Base-by-base conservation (phyloP, 768 basidiomycete species). In the Phylloporus rhodoxanthus region DNA sequence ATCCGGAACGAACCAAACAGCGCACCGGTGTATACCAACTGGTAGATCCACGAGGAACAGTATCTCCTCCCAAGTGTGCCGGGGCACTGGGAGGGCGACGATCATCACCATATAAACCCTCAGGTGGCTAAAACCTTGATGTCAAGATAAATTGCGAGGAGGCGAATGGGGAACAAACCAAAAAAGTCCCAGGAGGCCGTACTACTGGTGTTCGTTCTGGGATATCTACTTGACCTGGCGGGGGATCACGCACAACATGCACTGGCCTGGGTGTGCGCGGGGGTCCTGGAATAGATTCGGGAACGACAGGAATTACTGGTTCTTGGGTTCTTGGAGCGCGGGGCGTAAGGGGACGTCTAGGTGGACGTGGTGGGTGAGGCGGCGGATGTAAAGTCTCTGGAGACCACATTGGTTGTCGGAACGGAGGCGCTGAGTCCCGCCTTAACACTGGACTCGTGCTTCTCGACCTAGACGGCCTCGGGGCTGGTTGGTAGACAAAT, bases 401-500 rank as follows among this genome's bases (percentile, higher is more conserved):
- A 1, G 50, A 55, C 45, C 55, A 69, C 1, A 38, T 47, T 10
- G 51, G 55, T 15, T 59, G 54, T 17, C 65, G 68, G 37, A 58
- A 52, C 9, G 64, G 63, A 8, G 72, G 69, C 2, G 58, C 58
- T 0, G 61, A 55, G 9, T 54, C 51, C 30, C 55, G 48, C 55
- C 51, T 60, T 60, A 40, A 57, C 55, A 46, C 44, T 1, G 76
- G 75, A 52, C 73, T 74, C 15, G 70, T 59, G 34, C 74, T 76
- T 45, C 73, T 68, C 15, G 74, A 70, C 29, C 74, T 65, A 1
- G 66, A 47, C 15, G 61, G 60, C 39, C 68, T 57, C 7, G 74
- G 71, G 7, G 71, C 67, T 13, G 80, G 79, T 34, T 78, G 75
- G 57, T 80, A 83, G 11, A 67, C 64, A 47, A 86, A 77, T 0